Base-by-base conservation (phyloP, 2,329 filamentous ascomycete genomes). In the Aureobasidium musti region DNA sequence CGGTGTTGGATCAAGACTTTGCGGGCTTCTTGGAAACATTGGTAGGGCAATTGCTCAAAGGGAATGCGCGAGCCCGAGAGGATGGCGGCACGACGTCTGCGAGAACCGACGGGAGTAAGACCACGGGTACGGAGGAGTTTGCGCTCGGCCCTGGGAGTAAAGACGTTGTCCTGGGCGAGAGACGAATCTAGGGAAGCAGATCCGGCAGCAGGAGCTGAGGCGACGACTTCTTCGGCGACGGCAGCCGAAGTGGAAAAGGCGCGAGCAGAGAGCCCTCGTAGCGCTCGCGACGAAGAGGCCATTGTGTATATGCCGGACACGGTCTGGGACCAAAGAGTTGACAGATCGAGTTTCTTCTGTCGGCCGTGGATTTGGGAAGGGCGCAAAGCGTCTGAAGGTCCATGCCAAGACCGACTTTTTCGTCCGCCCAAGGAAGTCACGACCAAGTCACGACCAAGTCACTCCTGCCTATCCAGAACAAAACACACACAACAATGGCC, bases 1-100 rank as follows among this genome's bases (percentile, higher is more conserved):
- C 94, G 87, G 77, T 99, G 95, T 65, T 86, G 86, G 63, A 87
- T 84, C 66, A 99, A 82, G 57, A 98, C 80, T 76, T 92, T 91
- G 69, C 93, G 87, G 47, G 95, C 95, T 81, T 97, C 93, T 80
- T 99, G 95, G 82, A 98, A 99, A 79, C 91, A 95, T 83, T 98
- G 94, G 81, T 96, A 99, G 21, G 95, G 95, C 71, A 99, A 82
- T 76, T 94, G 90, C 81, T 97, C 92, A 76, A 99, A 97, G 30
- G 93, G 92, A 59, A 97, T 81, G 73, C 89, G 85, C 69, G 84
- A 80, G 43, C 81, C 85, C 72, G 81, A 86, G 73, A 84, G 69
- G 30, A 77, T 70, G 49, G 76, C 77, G 59, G 79, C 79, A 76
- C 94, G 89, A 69, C 93, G 89, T 82, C 93, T 87, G 72, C 93